Evolutionary conservation across 148 eudicot genomes (phyloP).

Genomic region (Persicaria tinctoria): DNA sequence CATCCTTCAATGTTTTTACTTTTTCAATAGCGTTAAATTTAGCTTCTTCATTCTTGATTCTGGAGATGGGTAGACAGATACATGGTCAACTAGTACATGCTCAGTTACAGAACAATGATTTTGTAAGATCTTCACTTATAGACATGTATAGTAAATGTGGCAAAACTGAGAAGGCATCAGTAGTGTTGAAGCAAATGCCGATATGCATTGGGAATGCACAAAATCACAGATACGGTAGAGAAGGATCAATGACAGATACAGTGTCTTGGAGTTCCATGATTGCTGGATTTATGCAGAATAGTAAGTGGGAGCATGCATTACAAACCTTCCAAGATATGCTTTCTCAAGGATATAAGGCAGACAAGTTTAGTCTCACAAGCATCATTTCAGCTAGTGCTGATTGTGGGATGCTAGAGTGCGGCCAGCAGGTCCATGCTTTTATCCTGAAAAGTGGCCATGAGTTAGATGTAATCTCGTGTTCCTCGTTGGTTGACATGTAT

Average conservation of each 20-base stretch:
- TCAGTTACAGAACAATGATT: conserved; percentile 33
- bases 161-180: conserved; percentile 45
- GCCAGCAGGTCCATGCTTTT: conserved; percentile 60
- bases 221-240: conserved; percentile 2
- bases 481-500: conserved; percentile 84
- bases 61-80: conserved; percentile 58
- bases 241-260: conserved; percentile 21
- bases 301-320: conserved; percentile 54
- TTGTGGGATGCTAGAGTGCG: conserved; percentile 57
- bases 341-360: conserved; percentile 34
- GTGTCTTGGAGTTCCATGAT: conserved; percentile 57
- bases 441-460: conserved; percentile 42
- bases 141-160: conserved; percentile 85
- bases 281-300: conserved; percentile 54
- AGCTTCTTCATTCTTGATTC: conserved; percentile 38
- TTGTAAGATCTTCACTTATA: conserved; percentile 52
- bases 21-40: conserved; percentile 54
- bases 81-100: conserved; percentile 46
- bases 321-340: conserved; percentile 46
- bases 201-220: conserved; percentile 7
- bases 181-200: conserved; percentile 31
- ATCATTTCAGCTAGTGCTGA: conserved; percentile 52
- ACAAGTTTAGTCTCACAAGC: conserved; percentile 57
- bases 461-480: conserved; percentile 42
- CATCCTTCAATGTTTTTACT: conserved; percentile 32